These are phyloP conservation scores for Anthostomella pinea DNA, from an alignment of 2,329 filamentous ascomycete species.

Conservation along the genomic window DNA sequence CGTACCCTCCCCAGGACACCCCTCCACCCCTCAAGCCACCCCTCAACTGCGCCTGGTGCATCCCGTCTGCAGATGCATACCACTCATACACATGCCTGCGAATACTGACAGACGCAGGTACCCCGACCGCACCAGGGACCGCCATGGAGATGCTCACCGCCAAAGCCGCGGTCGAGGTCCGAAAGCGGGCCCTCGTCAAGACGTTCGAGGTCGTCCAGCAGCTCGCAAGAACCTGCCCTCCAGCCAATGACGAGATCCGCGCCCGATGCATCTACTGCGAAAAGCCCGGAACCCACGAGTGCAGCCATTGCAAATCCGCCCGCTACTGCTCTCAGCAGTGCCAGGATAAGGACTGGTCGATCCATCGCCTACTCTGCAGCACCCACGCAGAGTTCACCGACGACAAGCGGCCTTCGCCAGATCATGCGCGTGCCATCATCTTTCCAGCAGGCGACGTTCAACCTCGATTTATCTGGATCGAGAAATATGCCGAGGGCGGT, in stretches of 20 bases:
- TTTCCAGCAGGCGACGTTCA: conserved; percentile 4
- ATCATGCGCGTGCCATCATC: conserved; percentile 11
- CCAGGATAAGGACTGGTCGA: conserved; percentile 11
- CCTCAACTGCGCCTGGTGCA: too few species aligned
- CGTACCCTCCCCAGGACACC: too few species aligned
- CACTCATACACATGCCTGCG: too few species aligned
- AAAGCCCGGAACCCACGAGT: conserved; percentile 5
- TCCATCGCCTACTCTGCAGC: conserved; percentile 10
- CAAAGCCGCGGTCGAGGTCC: too few species aligned
- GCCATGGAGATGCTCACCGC: too few species aligned
- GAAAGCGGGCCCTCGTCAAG: background rate
- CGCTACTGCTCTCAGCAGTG: conserved; percentile 13
- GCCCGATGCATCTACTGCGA: conserved; percentile 11
- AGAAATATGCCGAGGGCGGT: background rate
- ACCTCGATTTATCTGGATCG: conserved; percentile 9
- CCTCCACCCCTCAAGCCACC: too few species aligned
- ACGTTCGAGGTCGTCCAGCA: conserved; percentile 1
- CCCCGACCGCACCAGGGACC: too few species aligned
- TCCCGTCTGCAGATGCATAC: too few species aligned
- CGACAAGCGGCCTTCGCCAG: conserved; percentile 4
- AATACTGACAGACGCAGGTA: too few species aligned
- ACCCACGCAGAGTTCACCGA: conserved; percentile 4
- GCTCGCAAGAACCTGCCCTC: background rate
- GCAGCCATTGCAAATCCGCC: conserved; percentile 5
- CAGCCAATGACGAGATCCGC: conserved; percentile 5